These are phyloP conservation scores for Murraya paniculata DNA, from an alignment of 345 rosid genomes.

Conservation along the genomic window DNA sequence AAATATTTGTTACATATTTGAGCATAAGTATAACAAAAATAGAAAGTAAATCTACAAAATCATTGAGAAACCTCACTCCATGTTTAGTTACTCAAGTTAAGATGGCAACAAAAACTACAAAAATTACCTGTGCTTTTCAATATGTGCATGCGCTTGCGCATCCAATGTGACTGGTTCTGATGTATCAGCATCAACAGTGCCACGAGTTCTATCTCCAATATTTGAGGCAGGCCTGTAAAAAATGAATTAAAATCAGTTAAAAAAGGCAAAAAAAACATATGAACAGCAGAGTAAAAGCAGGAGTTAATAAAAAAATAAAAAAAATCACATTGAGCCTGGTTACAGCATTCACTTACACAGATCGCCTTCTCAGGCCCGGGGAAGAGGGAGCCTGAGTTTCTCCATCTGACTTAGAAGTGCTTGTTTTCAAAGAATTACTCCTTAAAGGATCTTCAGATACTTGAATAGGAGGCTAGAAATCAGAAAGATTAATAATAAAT, in stretches of 20 bases:
- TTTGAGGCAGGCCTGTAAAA: conserved; percentile 43
- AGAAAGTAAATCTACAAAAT: background rate
- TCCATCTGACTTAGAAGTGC: conserved; percentile 35
- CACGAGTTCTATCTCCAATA: conserved; percentile 43
- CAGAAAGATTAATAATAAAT: background rate
- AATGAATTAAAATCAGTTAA: conserved; percentile 13
- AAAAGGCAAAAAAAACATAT: background rate
- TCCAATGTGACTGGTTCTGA: conserved; percentile 69
- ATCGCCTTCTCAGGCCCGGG: conserved; percentile 79
- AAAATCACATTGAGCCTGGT: background rate
- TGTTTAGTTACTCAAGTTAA: background rate
- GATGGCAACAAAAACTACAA: background rate
- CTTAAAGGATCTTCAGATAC: conserved; percentile 32
- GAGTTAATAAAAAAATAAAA: background rate
- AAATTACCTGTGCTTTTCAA: conserved; percentile 77
- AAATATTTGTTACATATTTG: background rate
- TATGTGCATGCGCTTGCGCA: conserved; percentile 55
- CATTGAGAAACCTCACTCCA: background rate
- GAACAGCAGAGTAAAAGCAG: background rate
- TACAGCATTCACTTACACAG: conserved; percentile 46
- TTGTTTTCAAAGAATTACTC: conserved; percentile 35
- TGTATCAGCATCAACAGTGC: conserved; percentile 32
- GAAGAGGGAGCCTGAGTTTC: conserved; percentile 47
- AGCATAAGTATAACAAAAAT: background rate
- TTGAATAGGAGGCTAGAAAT: conserved; percentile 44